Evolutionary conservation across 805 yeast species (phyloP), one percentile per base, ranked within the genome.

Genomic region (Kurtzmaniella cleridarum): DNA sequence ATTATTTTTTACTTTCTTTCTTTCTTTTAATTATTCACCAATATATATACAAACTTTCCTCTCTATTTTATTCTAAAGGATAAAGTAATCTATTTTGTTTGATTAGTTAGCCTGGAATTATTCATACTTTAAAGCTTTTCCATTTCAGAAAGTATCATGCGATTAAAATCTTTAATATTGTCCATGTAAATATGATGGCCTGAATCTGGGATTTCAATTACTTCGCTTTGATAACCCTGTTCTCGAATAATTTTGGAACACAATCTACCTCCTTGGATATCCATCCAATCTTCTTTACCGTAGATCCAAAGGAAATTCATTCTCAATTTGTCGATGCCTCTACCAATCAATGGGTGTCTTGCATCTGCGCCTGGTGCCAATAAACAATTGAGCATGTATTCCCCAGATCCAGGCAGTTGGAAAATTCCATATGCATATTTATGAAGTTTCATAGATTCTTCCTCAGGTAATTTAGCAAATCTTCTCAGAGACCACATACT

Each of bases 291-390:
- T 32, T 75, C 69, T 45, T 79, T 81, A 1, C 98, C 98, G 50
- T 91, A 91, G 46, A 84, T 64, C 97, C 98, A 93, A 5, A 73
- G 57, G 27, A 88, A 66, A 30, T 84, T 78, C 51, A 86, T 78
- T 4, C 72, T 62, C 8, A 82, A 58, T 16, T 69, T 62, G 24
- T 73, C 60, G 11, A 83, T 68, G 2, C 65, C 69, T 15, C 84
- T 59, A 13, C 65, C 69, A 3, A 59, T 47, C 38, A 91, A 64
- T 1, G 98, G 95, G 49, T 74, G 64, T 44, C 96, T 69, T 1
- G 97, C 95, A 35, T 78, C 77, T 0, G 95, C 98, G 3, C 98
- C 98, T 5, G 96, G 95, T 0, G 87, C 90, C 17, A 91, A 64
- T 14, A 89, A 67, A 53, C 83, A 84, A 48, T 87, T 84, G 47